phyloP scores from a whole-genome alignment of 345 rosid genomes.

The Reutealis trisperma region DNA sequence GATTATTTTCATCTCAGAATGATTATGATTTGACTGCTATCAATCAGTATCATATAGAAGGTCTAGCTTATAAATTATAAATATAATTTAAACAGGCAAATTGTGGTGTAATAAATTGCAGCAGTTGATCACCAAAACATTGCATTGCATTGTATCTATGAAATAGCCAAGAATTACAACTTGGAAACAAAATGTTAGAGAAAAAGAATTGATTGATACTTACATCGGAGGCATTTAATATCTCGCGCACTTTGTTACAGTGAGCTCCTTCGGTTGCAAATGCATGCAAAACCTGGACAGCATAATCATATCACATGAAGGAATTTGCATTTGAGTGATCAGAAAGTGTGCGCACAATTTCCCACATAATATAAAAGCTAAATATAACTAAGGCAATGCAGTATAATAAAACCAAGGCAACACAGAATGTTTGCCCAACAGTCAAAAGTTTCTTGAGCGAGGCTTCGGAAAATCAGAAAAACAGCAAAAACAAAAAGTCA shows the following conservation, averaged over 20 bases:
- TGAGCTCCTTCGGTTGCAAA: slow-evolving; percentile 98
- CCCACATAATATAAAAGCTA: too few species aligned
- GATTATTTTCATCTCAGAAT: not conserved
- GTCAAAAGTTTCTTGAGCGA: not conserved
- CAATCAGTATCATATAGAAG: not conserved
- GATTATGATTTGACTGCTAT: not conserved
- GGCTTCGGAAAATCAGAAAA: too few species aligned
- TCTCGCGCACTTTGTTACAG: slow-evolving; percentile 78
- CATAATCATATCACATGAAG: not conserved
- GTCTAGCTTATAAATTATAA: not conserved
- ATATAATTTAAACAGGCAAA: not conserved
- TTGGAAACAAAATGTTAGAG: not conserved
- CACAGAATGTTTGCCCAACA: too few species aligned
- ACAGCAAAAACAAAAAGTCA: too few species aligned
- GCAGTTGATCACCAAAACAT: not conserved
- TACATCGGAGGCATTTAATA: slow-evolving; percentile 90
- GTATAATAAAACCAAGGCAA: too few species aligned
- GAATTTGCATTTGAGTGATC: too few species aligned
- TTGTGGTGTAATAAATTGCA: not conserved
- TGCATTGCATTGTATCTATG: not conserved
- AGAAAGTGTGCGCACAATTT: too few species aligned
- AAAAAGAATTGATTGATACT: slow-evolving; percentile 32
- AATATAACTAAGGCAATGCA: too few species aligned
- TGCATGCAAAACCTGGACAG: slow-evolving; percentile 81
- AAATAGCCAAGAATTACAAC: not conserved